A percentile compares a stretch with the other conserved stretches of the same genome.
Evolutionary conservation across 2,329 filamentous ascomycete genomes (phyloP).

Genomic region (Nemania sp.): DNA sequence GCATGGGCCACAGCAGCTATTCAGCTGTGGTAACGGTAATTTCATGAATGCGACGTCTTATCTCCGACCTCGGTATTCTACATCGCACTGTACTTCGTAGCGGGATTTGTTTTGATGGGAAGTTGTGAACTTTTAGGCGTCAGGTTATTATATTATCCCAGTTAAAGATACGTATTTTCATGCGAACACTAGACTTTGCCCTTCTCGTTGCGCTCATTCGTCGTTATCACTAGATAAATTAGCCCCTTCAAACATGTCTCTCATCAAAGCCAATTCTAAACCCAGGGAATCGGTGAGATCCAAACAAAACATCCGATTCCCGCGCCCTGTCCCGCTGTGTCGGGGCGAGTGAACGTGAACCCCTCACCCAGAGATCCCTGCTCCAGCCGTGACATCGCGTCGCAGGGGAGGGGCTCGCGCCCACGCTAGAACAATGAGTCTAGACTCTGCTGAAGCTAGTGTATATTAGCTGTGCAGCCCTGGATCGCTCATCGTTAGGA

Average conservation of each 20-base stretch:
- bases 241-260: conserved; percentile 28
- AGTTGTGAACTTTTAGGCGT: too few species aligned
- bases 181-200: conserved; percentile 10
- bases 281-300: background rate
- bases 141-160: too few species aligned
- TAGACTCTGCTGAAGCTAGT: conserved; percentile 25
- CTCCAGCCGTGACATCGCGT: conserved; percentile 14
- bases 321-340: conserved; percentile 11
- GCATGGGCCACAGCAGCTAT: background rate
- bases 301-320: background rate
- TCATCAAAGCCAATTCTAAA: conserved; percentile 19
- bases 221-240: background rate
- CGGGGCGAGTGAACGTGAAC: conserved; percentile 15
- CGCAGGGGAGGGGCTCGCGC: conserved; percentile 18
- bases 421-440: conserved; percentile 19
- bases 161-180: background rate
- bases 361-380: background rate
- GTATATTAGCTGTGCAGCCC: conserved; percentile 10
- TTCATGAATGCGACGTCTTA: background rate
- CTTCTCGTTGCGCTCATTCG: background rate
- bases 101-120: too few species aligned
- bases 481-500: conserved; percentile 8
- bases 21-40: background rate
- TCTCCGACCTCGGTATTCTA: too few species aligned
- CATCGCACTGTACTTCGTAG: too few species aligned